Evolutionary conservation across 805 yeast genomes (phyloP).

Genomic region (Ogataea thermomethanolica): DNA sequence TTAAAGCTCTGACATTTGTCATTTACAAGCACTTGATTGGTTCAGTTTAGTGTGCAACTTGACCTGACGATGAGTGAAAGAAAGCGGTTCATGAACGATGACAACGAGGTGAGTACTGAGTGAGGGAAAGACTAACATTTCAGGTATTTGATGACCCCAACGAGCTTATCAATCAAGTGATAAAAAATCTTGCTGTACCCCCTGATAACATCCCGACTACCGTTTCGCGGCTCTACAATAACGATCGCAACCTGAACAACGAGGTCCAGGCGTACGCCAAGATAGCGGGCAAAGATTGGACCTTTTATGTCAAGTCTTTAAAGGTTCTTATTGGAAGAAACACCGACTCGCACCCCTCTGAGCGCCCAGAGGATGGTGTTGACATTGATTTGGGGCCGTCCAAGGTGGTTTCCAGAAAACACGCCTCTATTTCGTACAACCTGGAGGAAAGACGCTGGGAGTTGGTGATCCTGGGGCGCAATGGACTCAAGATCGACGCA

Average conservation of each 20-base stretch:
- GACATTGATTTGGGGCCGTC: slow-evolving; percentile 96
- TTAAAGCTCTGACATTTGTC: slow-evolving; percentile 2
- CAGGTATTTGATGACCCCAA: slow-evolving; percentile 50
- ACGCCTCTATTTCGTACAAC: slow-evolving; percentile 81
- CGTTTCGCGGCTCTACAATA: slow-evolving; percentile 70
- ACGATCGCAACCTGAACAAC: slow-evolving; percentile 61
- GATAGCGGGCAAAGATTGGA: slow-evolving; percentile 91
- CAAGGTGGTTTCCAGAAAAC: slow-evolving; percentile 91
- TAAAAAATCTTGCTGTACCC: slow-evolving; percentile 66
- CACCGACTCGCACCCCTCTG: slow-evolving; percentile 40
- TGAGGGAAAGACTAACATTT: slow-evolving; percentile 4
- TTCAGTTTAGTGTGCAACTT: neutral
- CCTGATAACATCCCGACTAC: slow-evolving; percentile 59
- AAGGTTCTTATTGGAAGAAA: slow-evolving; percentile 83
- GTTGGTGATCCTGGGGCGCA: slow-evolving; percentile 76
- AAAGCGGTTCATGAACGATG: slow-evolving; percentile 23
- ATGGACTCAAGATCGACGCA: slow-evolving; percentile 90
- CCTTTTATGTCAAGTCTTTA: slow-evolving; percentile 81
- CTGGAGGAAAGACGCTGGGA: slow-evolving; percentile 80
- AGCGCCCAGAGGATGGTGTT: slow-evolving; percentile 33
- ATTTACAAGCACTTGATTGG: slow-evolving; percentile 1
- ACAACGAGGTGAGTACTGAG: slow-evolving; percentile 19
- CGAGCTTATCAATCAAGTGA: slow-evolving; percentile 71
- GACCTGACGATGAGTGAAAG: slow-evolving; percentile 18
- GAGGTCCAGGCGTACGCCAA: slow-evolving; percentile 99